Percentiles rank a stretch among this genome's conserved stretches.
Evolutionary conservation across 306 rosid species (phyloP).

Genomic region (Castanea mollissima): DNA sequence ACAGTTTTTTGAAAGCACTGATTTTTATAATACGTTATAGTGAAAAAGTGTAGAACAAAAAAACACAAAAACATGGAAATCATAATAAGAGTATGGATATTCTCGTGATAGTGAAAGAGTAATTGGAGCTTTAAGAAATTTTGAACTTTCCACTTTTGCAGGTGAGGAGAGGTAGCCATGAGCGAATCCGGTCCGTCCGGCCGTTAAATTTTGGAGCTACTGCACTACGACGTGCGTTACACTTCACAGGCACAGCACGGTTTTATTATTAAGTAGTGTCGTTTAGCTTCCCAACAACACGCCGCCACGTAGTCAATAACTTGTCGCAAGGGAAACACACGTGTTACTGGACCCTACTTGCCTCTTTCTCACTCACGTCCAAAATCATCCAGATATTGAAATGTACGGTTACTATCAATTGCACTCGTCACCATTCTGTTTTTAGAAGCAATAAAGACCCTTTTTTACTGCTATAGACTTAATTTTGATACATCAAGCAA

Average conservation of each 20-base stretch:
- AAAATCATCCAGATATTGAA: not conserved
- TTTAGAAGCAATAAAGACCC: no score
- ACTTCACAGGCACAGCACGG: not conserved
- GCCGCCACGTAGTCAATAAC: not conserved
- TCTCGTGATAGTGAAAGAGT: not conserved
- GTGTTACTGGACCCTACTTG: not conserved
- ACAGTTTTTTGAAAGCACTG: no score
- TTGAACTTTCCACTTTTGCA: no score
- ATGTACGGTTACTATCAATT: not conserved
- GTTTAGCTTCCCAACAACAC: not conserved
- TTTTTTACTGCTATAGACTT: no score
- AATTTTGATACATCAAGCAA: no score
- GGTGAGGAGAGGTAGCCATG: not conserved
- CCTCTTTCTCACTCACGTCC: not conserved
- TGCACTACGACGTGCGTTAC: not conserved
- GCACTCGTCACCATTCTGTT: no score
- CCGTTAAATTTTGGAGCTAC: constrained; percentile 4
- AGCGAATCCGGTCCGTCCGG: not conserved
- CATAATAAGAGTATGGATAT: not conserved
- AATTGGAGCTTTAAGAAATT: not conserved
- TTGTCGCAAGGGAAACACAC: not conserved
- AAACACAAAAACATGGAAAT: no score
- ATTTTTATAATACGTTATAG: no score
- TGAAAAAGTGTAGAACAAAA: no score
- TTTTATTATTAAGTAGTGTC: not conserved